phyloP scores from a whole-genome alignment of 306 rosid genomes.

The Cicer bijugum region DNA sequence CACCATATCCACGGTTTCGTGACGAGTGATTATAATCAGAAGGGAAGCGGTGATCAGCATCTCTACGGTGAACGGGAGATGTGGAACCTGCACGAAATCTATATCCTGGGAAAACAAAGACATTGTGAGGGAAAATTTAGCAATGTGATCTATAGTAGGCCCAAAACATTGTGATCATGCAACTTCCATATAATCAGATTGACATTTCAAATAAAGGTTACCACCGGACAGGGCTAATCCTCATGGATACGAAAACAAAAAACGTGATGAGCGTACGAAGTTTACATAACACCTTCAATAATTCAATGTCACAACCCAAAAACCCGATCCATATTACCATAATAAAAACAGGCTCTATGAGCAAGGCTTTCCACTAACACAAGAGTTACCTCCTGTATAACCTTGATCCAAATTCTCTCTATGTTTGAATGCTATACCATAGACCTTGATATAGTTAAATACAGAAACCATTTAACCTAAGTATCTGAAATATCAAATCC shows the following conservation, averaged over 20 bases:
- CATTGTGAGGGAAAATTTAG: conserved; percentile 49
- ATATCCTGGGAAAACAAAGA: conserved; percentile 86
- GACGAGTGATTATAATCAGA: conserved; percentile 65
- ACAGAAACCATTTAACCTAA: conserved; percentile 44
- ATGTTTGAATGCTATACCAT: conserved; percentile 38
- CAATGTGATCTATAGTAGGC: conserved; percentile 48
- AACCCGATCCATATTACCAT: conserved; percentile 37
- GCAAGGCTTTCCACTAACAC: conserved; percentile 41
- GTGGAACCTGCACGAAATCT: conserved; percentile 90
- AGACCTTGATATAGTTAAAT: conserved; percentile 37
- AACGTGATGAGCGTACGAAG: conserved; percentile 44
- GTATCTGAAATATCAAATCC: conserved; percentile 45
- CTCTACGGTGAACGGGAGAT: conserved; percentile 82
- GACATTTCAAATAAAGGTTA: conserved; percentile 55
- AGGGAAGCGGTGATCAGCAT: conserved; percentile 59
- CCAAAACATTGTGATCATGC: conserved; percentile 52
- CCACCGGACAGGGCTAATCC: conserved; percentile 61
- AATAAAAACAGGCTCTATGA: conserved; percentile 39
- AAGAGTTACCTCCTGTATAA: conserved; percentile 36
- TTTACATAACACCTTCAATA: conserved; percentile 50
- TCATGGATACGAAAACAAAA: conserved; percentile 44
- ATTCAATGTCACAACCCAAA: conserved; percentile 46
- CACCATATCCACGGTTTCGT: conserved; percentile 66
- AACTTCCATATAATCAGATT: conserved; percentile 56
- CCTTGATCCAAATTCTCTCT: conserved; percentile 34